These are phyloP conservation scores for Aaosphaeria arxii DNA, from an alignment of 2,329 filamentous ascomycete species.

Conservation along the genomic window DNA sequence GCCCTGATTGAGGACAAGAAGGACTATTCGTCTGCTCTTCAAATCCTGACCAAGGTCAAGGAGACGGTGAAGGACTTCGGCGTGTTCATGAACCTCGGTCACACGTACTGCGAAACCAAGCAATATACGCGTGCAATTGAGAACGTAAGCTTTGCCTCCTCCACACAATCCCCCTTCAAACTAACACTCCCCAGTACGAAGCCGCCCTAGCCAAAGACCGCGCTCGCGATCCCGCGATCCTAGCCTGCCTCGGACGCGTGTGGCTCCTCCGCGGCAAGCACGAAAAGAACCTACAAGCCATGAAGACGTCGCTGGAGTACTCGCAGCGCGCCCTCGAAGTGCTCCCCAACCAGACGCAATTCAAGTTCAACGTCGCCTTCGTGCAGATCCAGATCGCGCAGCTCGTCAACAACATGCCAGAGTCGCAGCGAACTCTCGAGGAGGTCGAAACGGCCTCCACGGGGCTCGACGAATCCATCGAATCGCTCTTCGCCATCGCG, in stretches of 20 bases:
- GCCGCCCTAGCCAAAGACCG: conserved; percentile 75
- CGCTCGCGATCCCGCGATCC: conserved; percentile 72
- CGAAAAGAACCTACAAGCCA: conserved; percentile 60
- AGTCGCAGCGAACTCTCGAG: conserved; percentile 71
- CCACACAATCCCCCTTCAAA: neutral
- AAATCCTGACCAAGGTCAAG: conserved; percentile 85
- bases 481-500: conserved; percentile 59
- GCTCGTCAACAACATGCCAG: conserved; percentile 69
- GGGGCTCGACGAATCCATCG: conserved; percentile 84
- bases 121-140: conserved; percentile 93
- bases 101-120: conserved; percentile 85
- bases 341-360: conserved; percentile 80
- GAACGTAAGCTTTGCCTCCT: conserved; percentile 48
- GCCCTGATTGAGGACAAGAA: conserved; percentile 93
- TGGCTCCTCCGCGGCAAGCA: conserved; percentile 79
- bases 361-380: conserved; percentile 97
- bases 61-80: conserved; percentile 87
- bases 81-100: conserved; percentile 89
- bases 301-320: conserved; percentile 64
- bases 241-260: conserved; percentile 82
- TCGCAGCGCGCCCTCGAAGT: conserved; percentile 69
- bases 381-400: conserved; percentile 93
- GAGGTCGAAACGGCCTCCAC: conserved; percentile 78
- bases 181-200: conserved; percentile 63
- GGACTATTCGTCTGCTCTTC: conserved; percentile 75